Percentiles rank a stretch among this genome's conserved stretches.
These are phyloP conservation scores for Peronospora farinosa DNA, from an alignment of 352 stramenopile species.

Conservation along the genomic window DNA sequence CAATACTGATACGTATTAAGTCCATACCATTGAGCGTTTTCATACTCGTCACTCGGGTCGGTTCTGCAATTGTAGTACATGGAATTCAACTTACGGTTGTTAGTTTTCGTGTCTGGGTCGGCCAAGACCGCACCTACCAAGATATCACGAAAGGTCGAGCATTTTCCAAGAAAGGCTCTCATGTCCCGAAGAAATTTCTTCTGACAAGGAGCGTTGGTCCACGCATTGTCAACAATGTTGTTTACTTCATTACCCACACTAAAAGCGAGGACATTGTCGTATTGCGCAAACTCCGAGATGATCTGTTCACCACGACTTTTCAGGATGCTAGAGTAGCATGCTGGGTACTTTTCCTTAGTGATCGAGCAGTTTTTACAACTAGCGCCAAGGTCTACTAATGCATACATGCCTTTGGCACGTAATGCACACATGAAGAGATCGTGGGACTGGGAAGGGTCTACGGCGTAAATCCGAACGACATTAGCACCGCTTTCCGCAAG, in stretches of 20 bases:
- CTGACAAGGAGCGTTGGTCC: conserved; percentile 71
- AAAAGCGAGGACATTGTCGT: conserved; percentile 80
- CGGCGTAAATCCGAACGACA: conserved; percentile 64
- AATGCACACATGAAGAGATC: conserved; percentile 85
- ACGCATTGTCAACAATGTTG: conserved; percentile 35
- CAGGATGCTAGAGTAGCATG: conserved; percentile 50
- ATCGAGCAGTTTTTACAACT: conserved; percentile 61
- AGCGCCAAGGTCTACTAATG: conserved; percentile 52
- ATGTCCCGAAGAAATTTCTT: conserved; percentile 88
- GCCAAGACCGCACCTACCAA: conserved; percentile 72
- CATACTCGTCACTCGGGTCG: conserved; percentile 53
- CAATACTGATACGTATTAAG: conserved; percentile 86
- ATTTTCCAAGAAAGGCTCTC: conserved; percentile 53
- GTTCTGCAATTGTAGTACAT: conserved; percentile 86
- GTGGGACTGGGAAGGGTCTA: conserved; percentile 81
- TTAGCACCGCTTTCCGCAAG: conserved; percentile 66
- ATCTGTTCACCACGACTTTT: conserved; percentile 72
- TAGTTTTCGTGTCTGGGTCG: conserved; percentile 38
- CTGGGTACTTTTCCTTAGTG: conserved; percentile 39
- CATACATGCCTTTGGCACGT: conserved; percentile 65
- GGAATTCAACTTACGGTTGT: conserved; percentile 57
- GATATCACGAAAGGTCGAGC: conserved; percentile 52
- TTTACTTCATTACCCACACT: conserved; percentile 85
- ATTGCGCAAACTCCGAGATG: conserved; percentile 76
- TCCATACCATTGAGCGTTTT: conserved; percentile 82